Evolutionary conservation across 768 basidiomycete genomes (phyloP).

Genomic region (Trametopsis cervina): DNA sequence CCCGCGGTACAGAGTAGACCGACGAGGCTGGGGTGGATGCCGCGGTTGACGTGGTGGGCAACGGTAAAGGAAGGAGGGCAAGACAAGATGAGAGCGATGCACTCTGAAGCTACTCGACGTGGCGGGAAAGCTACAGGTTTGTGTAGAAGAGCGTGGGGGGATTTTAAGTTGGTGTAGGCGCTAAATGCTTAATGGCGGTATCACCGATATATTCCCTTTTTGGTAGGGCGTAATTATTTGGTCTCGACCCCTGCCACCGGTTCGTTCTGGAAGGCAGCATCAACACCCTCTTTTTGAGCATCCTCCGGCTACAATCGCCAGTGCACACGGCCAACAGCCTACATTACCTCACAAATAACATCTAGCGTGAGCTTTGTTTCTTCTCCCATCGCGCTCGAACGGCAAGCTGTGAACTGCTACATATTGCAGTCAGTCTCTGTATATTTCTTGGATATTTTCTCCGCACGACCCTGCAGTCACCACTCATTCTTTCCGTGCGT

Average conservation of each 20-base stretch:
- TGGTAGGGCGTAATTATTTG: background rate
- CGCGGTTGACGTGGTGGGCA: constrained; percentile 2
- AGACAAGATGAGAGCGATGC: background rate
- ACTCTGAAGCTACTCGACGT: constrained; percentile 4
- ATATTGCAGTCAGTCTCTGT: too few relatives aligned
- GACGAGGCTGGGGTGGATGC: background rate
- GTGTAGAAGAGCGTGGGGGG: background rate
- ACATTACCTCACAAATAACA: too few relatives aligned
- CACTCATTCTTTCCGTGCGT: too few relatives aligned
- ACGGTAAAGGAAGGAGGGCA: background rate
- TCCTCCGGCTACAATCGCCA: too few relatives aligned
- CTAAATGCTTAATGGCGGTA: background rate
- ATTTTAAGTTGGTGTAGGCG: background rate
- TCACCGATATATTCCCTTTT: background rate
- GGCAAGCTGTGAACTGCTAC: too few relatives aligned
- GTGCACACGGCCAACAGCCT: too few relatives aligned
- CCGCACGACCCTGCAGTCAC: too few relatives aligned
- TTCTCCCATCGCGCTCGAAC: too few relatives aligned
- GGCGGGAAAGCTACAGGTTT: background rate
- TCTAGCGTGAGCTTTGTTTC: too few relatives aligned
- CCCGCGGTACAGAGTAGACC: background rate
- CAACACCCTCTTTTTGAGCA: too few relatives aligned
- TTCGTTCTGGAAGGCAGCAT: too few relatives aligned
- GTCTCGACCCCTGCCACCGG: background rate
- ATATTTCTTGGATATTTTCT: too few relatives aligned